Conservation (phyloP, 2,329 filamentous ascomycete genomes). For the Pseudopithomyces chartarum region DNA sequence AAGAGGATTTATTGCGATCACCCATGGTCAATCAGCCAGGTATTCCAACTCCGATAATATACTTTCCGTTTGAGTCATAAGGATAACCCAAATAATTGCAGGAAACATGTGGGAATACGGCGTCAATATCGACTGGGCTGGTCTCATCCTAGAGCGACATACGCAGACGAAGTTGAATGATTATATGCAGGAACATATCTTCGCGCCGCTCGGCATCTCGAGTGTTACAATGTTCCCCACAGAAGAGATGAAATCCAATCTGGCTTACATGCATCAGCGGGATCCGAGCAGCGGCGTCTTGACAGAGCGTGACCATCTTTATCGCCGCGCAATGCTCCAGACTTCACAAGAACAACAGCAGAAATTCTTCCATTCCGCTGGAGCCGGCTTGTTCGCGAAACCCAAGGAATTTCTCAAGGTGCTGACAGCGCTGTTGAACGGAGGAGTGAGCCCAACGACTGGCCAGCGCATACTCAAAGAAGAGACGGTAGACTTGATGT, state of each 20-base stretch:
- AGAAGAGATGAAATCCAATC: slow-evolving; percentile 56
- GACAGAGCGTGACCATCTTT: slow-evolving; percentile 55
- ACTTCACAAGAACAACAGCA: slow-evolving; percentile 51
- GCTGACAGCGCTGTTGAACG: slow-evolving; percentile 66
- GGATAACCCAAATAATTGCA: slow-evolving; percentile 60
- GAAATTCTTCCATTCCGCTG: slow-evolving; percentile 62
- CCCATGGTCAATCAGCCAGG: slow-evolving; percentile 68
- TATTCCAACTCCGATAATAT: background rate
- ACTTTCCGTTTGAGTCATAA: background rate
- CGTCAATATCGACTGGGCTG: slow-evolving; percentile 56
- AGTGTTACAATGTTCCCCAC: slow-evolving; percentile 63
- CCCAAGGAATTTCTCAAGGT: slow-evolving; percentile 66
- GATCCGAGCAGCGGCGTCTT: slow-evolving; percentile 46
- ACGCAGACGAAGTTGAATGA: slow-evolving; percentile 50
- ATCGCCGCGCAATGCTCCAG: slow-evolving; percentile 53
- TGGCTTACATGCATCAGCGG: slow-evolving; percentile 64
- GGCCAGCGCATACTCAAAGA: slow-evolving; percentile 59
- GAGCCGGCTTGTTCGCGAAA: slow-evolving; percentile 64
- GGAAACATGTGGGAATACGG: slow-evolving; percentile 66
- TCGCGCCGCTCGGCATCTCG: slow-evolving; percentile 51
- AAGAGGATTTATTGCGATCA: slow-evolving; percentile 55
- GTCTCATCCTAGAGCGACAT: slow-evolving; percentile 53
- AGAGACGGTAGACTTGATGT: slow-evolving; percentile 67
- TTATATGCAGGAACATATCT: slow-evolving; percentile 54
- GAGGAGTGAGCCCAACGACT: slow-evolving; percentile 64